phyloP scores from a whole-genome alignment of 345 rosid genomes.

The Citrus unshiu region DNA sequence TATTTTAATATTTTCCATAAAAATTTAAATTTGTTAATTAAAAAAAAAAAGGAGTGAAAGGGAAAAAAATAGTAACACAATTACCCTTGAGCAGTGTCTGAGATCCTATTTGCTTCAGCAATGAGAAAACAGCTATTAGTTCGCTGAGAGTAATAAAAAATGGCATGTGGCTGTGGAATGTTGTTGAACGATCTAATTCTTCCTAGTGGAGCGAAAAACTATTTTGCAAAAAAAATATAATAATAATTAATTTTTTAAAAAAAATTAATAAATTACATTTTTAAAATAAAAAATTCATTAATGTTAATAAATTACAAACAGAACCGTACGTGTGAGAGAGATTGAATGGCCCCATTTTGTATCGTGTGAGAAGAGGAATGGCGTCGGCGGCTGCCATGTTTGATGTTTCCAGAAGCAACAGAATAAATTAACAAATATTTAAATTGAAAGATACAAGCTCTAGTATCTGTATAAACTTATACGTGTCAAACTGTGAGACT shows the following conservation, averaged over 20 bases:
- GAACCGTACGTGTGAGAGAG: constrained; percentile 16
- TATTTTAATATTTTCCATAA: too few species aligned
- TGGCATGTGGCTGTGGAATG: not conserved
- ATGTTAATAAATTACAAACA: not conserved
- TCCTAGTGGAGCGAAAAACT: not conserved
- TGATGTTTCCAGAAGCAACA: too few species aligned
- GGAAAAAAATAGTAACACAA: too few species aligned
- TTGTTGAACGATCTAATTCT: not conserved
- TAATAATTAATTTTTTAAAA: too few species aligned
- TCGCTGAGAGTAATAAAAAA: not conserved
- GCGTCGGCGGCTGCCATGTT: too few species aligned
- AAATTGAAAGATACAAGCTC: too few species aligned
- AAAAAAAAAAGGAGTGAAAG: not conserved
- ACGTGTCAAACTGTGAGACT: too few species aligned
- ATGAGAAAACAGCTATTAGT: not conserved
- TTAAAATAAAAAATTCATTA: too few species aligned
- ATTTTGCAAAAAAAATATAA: not conserved
- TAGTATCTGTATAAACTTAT: too few species aligned
- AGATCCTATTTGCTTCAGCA: not conserved
- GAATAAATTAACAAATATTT: too few species aligned
- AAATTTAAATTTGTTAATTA: not conserved
- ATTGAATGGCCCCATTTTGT: constrained; percentile 15
- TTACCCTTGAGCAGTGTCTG: not conserved
- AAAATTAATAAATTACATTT: too few species aligned
- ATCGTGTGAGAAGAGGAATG: constrained; percentile 12